Base-by-base conservation (phyloP, 2,329 filamentous ascomycete species). In the Ophiosphaerella narmari region DNA sequence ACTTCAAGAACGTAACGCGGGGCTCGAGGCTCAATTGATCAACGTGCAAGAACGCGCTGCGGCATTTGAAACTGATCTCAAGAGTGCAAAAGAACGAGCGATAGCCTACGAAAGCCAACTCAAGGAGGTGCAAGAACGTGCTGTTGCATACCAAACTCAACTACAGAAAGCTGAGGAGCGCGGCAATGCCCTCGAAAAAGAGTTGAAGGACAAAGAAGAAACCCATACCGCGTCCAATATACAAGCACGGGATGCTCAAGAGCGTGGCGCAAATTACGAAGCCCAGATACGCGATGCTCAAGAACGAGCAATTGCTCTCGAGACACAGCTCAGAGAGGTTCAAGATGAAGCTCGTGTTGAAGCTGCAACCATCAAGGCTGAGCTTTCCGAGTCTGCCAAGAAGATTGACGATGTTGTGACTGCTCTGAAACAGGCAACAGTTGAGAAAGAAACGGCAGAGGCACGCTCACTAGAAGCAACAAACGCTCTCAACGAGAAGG, bases 281-380 rank as follows among this genome's bases (percentile, higher is more conserved):
- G 69, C 71, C 1, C 65, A 62, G 36, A 57, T 68, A 23, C 60
- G 64, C 21, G 66, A 68, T 36, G 65, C 66, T 7, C 66, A 70
- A 44, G 62, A 71, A 44, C 65, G 68, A 14, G 62, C 71, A 16
- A 50, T 67, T n/a, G 51, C 55, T 14, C 62, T 75, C 12, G 70
- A 75, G 41, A 48, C 40, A 11, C 60, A 74, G 31, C 59, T 74
- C 9, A 52, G 57, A 24, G 67, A 72, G 21, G 53, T 55, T 3
- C 55, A 57, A 33, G 70, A 77, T 24, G 65, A 74, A 16, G 68
- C 69, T 12, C 68, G 66, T 21, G 61, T 67, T 13, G 63, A 69
- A 50, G 67, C 55, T 13, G 65, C 65, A 39, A 69, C 72, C 45
- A 72, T 66, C 11, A 68, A 75, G 54, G 62, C 68, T n/a, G 67